Percentiles rank a stretch among this genome's conserved stretches.
Conservation (phyloP, 1,284 basidiomycete species). For the Flammula alnicola region DNA sequence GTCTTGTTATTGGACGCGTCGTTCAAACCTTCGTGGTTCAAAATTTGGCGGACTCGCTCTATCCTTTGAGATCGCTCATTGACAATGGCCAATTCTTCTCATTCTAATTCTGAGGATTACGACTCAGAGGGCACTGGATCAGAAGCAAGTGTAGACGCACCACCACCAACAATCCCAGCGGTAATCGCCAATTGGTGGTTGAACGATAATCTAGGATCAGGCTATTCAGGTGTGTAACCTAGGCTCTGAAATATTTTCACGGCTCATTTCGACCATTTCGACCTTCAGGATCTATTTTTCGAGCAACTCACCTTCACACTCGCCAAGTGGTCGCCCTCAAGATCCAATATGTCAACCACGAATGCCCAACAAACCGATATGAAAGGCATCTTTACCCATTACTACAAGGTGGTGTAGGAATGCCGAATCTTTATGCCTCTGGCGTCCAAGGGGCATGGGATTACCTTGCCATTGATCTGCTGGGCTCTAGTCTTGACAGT, state of each 20-base stretch:
- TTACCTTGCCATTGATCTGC: constrained; percentile 74
- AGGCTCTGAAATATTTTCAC: background rate
- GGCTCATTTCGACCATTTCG: background rate
- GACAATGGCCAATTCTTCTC: constrained; percentile 8
- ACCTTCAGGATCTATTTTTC: constrained; percentile 66
- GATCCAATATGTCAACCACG: constrained; percentile 65
- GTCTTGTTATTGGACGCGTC: too few species aligned
- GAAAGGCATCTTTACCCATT: constrained; percentile 72
- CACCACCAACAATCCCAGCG: constrained; percentile 38
- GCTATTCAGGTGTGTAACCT: constrained; percentile 51
- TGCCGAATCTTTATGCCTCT: constrained; percentile 68
- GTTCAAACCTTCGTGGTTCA: too few species aligned
- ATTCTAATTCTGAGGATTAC: constrained; percentile 18
- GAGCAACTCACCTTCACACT: constrained; percentile 59
- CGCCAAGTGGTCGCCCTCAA: constrained; percentile 70
- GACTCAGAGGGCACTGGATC: constrained; percentile 12
- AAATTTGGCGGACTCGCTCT: background rate
- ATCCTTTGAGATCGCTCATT: background rate
- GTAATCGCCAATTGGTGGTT: constrained; percentile 54
- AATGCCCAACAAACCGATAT: constrained; percentile 75
- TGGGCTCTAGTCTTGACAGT: constrained; percentile 69
- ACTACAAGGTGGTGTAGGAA: constrained; percentile 72
- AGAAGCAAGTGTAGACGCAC: constrained; percentile 20
- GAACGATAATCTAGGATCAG: constrained; percentile 51
- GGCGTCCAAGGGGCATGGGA: constrained; percentile 68